Percentiles rank a stretch among this genome's conserved stretches.
Evolutionary conservation across 768 basidiomycete genomes (phyloP).

Genomic region (Tephrocybe sp.): DNA sequence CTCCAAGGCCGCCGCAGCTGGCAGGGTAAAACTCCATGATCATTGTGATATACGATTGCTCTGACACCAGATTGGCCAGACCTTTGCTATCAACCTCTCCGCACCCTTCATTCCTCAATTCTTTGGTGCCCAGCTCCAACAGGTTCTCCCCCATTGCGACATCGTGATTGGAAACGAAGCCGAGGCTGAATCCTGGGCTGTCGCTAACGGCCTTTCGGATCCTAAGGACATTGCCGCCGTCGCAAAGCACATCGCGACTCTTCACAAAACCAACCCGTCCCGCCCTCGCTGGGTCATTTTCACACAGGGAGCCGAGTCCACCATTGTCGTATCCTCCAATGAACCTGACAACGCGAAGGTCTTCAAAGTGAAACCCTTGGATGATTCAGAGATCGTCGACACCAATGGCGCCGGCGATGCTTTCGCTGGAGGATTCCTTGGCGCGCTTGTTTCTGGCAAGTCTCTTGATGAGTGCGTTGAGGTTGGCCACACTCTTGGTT

Average conservation of each 20-base stretch:
- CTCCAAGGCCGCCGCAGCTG: conserved; percentile 68
- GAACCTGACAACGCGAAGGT: conserved; percentile 53
- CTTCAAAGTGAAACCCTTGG: conserved; percentile 57
- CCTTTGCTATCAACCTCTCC: conserved; percentile 89
- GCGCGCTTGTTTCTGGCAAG: conserved; percentile 80
- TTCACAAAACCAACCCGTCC: conserved; percentile 71
- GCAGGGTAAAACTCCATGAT: conserved; percentile 53
- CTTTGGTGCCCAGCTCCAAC: conserved; percentile 78
- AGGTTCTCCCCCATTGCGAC: conserved; percentile 82
- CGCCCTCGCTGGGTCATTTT: conserved; percentile 83
- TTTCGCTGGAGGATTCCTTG: conserved; percentile 95
- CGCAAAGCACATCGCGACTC: conserved; percentile 72
- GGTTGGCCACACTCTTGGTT: conserved; percentile 82
- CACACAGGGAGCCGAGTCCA: conserved; percentile 84
- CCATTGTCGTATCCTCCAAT: conserved; percentile 66
- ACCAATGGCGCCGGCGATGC: conserved; percentile 99
- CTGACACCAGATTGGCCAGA: conserved; percentile 40
- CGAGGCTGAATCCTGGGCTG: conserved; percentile 87
- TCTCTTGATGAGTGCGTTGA: conserved; percentile 71
- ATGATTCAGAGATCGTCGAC: conserved; percentile 75
- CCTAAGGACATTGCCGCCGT: conserved; percentile 64
- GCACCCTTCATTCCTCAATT: conserved; percentile 97
- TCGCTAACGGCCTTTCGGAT: conserved; percentile 64
- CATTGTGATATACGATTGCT: no score
- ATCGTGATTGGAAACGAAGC: conserved; percentile 95